phyloP scores from a whole-genome alignment of 768 basidiomycete species.

The Agaricus subrufescens region DNA sequence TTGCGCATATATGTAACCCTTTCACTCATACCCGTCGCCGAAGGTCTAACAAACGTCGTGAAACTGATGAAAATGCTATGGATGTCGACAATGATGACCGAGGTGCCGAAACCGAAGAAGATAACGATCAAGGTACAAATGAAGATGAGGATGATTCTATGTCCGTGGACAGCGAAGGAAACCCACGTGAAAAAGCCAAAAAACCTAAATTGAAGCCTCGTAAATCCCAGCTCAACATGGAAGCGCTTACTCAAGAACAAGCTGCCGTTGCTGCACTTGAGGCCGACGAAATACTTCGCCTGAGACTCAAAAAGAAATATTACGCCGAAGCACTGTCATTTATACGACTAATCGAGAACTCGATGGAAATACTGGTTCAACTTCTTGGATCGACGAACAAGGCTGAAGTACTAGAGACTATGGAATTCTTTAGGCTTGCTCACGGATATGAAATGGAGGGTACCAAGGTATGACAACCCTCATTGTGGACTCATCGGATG shows the following conservation, averaged over 20 bases:
- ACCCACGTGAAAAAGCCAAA: conserved; percentile 34
- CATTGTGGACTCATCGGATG: background rate
- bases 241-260: conserved; percentile 65
- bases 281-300: conserved; percentile 56
- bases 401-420: conserved; percentile 76
- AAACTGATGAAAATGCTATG: conserved; percentile 29
- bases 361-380: conserved; percentile 68
- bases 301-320: conserved; percentile 79
- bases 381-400: conserved; percentile 86
- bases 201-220: conserved; percentile 49
- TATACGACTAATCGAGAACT: conserved; percentile 54
- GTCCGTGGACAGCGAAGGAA: conserved; percentile 24
- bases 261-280: conserved; percentile 66
- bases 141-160: conserved; percentile 19
- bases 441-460: conserved; percentile 77
- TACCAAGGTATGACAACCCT: conserved; percentile 52
- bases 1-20: background rate
- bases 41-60: conserved; percentile 22
- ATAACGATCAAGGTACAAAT: conserved; percentile 24
- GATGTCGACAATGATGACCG: conserved; percentile 30
- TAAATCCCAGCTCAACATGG: conserved; percentile 67
- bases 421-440: conserved; percentile 85
- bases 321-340: conserved; percentile 83
- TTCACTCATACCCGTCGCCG: background rate
- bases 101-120: conserved; percentile 34